These are phyloP conservation scores for Pseudogymnoascus verrucosus DNA, from an alignment of 2,329 filamentous ascomycete genomes.

Conservation along the genomic window DNA sequence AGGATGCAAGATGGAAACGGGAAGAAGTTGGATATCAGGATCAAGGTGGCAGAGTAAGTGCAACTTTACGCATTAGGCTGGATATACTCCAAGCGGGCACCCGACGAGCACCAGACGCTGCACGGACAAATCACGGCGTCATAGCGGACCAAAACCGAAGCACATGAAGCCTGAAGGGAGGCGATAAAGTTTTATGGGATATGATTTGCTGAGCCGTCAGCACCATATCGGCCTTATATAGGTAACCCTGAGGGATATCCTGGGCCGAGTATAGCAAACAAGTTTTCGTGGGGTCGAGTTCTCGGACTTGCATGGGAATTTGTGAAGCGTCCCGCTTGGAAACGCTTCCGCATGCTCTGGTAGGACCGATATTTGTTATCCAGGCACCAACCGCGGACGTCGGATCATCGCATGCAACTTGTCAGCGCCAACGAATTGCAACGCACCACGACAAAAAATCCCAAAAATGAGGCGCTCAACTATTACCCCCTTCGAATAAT, in stretches of 20 bases:
- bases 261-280: not conserved
- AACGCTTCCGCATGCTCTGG: slow-evolving; percentile 2
- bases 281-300: slow-evolving; percentile 2
- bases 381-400: slow-evolving; percentile 6
- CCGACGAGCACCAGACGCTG: not conserved
- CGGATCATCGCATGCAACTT: not conserved
- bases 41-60: not conserved
- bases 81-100: no score
- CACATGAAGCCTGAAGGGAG: not conserved
- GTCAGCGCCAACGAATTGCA: slow-evolving; percentile 3
- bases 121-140: not conserved
- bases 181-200: not conserved
- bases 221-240: not conserved
- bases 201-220: not conserved
- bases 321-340: not conserved
- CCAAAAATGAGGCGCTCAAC: slow-evolving; percentile 4
- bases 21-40: not conserved
- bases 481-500: not conserved
- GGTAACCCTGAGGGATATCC: not conserved
- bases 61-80: not conserved
- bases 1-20: not conserved
- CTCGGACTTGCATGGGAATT: not conserved
- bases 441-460: slow-evolving; percentile 8
- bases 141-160: not conserved
- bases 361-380: slow-evolving; percentile 2